Conservation (phyloP, 1,284 basidiomycete species). For the Trichosporon ovoides region DNA sequence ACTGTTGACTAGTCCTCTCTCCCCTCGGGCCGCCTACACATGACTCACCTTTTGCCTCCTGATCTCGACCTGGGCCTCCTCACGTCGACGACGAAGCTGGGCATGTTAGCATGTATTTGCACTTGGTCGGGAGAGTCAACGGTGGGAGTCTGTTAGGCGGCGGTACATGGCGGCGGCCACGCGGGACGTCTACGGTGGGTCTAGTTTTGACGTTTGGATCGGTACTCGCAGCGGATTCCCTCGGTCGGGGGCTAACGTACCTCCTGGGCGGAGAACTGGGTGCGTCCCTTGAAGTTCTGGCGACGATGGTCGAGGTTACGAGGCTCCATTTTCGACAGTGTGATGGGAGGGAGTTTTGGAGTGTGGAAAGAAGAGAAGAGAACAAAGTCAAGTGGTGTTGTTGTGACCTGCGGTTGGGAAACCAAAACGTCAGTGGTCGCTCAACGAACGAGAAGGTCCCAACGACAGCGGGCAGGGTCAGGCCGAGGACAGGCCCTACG, state of each 20-base stretch:
- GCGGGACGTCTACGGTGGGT: not conserved
- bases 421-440: slow-evolving; percentile 4
- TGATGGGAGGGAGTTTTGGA: not conserved
- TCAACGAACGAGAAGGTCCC: slow-evolving; percentile 5
- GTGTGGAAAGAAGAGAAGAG: slow-evolving; percentile 1
- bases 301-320: slow-evolving; percentile 47
- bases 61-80: slow-evolving; percentile 97
- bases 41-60: slow-evolving; percentile 69
- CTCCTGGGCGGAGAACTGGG: slow-evolving; percentile 49
- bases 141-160: slow-evolving; percentile 10
- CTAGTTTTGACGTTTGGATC: slow-evolving; percentile 1
- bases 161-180: slow-evolving; percentile 6
- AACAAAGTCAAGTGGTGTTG: slow-evolving; percentile 1
- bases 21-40: not conserved
- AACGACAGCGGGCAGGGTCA: not conserved
- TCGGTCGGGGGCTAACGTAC: slow-evolving; percentile 20
- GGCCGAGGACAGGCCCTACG: not conserved
- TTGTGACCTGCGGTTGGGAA: slow-evolving; percentile 4
- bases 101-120: slow-evolving; percentile 14
- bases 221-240: not conserved
- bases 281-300: slow-evolving; percentile 50
- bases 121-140: not conserved
- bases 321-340: slow-evolving; percentile 22
- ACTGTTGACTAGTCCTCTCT: too few species aligned
- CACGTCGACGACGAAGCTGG: slow-evolving; percentile 78